These are phyloP conservation scores for Psilocybe cubensis DNA, from an alignment of 768 basidiomycete genomes.

Conservation along the genomic window DNA sequence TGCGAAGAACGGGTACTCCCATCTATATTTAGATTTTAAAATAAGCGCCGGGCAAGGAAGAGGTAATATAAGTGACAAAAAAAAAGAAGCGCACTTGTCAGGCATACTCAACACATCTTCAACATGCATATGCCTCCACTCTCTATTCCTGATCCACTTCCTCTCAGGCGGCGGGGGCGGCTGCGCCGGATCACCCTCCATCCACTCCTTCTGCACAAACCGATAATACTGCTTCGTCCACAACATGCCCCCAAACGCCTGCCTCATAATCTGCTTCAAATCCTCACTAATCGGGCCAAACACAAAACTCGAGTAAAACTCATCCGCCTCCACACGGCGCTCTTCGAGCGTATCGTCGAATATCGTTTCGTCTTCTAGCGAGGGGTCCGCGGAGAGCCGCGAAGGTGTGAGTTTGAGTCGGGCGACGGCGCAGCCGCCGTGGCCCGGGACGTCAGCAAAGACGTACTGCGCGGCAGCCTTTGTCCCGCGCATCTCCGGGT, in stretches of 20 bases:
- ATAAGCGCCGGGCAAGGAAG: too few relatives aligned
- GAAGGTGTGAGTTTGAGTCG: slow-evolving; percentile 89
- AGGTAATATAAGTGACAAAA: too few relatives aligned
- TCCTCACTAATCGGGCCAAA: slow-evolving; percentile 90
- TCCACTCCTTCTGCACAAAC: slow-evolving; percentile 96
- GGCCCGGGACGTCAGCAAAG: slow-evolving; percentile 85
- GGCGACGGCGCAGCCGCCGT: slow-evolving; percentile 94
- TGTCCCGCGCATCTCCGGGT: slow-evolving; percentile 86
- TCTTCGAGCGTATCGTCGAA: slow-evolving; percentile 93
- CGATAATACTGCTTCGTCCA: slow-evolving; percentile 99
- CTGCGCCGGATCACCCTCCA: slow-evolving; percentile 94
- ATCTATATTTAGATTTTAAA: slow-evolving; percentile 42
- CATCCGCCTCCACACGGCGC: slow-evolving; percentile 90
- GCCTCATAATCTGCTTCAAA: slow-evolving; percentile 93
- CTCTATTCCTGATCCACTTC: slow-evolving; percentile 82
- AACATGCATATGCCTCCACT: slow-evolving; percentile 96
- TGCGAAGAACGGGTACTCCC: slow-evolving; percentile 99
- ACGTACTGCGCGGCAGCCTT: slow-evolving; percentile 93
- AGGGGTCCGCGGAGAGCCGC: slow-evolving; percentile 74
- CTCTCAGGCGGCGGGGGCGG: slow-evolving; percentile 92
- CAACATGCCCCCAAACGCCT: slow-evolving; percentile 95
- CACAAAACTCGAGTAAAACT: slow-evolving; percentile 86
- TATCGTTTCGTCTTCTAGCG: slow-evolving; percentile 81
- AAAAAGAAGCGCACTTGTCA: slow-evolving; percentile 73
- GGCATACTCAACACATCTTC: slow-evolving; percentile 99